These are phyloP conservation scores for Corymbia citriodora DNA, from an alignment of 441 rosid species.

Conservation along the genomic window DNA sequence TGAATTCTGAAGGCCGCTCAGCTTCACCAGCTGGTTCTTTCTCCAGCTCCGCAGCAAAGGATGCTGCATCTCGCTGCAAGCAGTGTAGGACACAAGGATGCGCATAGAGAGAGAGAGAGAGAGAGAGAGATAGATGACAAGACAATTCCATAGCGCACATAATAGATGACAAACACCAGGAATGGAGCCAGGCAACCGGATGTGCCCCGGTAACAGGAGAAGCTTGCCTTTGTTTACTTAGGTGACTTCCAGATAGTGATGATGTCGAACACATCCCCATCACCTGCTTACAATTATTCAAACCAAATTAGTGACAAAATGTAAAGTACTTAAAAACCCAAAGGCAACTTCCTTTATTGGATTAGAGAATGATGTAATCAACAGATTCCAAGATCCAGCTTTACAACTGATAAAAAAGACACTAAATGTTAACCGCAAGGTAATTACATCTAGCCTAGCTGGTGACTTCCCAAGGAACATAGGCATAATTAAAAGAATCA, in stretches of 20 bases:
- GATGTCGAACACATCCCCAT: background rate
- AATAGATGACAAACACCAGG: background rate
- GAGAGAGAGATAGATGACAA: background rate
- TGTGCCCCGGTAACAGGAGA: background rate
- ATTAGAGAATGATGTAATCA: background rate
- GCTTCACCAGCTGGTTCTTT: background rate
- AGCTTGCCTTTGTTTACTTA: background rate
- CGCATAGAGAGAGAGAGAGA: background rate
- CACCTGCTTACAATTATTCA: background rate
- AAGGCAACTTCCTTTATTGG: background rate
- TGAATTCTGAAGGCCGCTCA: background rate
- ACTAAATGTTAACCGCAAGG: background rate
- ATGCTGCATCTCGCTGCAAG: background rate
- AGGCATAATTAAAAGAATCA: background rate
- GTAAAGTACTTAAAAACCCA: background rate
- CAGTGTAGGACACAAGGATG: background rate
- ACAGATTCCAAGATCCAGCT: background rate
- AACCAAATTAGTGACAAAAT: background rate
- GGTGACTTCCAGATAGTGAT: background rate
- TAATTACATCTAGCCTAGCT: background rate
- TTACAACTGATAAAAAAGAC: background rate
- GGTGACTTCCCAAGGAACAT: background rate
- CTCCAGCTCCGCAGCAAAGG: background rate
- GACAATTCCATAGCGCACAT: background rate
- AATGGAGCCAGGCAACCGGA: background rate